Base-by-base conservation (phyloP, 176 grass and related monocot species). In the Tuctoria greenei region DNA sequence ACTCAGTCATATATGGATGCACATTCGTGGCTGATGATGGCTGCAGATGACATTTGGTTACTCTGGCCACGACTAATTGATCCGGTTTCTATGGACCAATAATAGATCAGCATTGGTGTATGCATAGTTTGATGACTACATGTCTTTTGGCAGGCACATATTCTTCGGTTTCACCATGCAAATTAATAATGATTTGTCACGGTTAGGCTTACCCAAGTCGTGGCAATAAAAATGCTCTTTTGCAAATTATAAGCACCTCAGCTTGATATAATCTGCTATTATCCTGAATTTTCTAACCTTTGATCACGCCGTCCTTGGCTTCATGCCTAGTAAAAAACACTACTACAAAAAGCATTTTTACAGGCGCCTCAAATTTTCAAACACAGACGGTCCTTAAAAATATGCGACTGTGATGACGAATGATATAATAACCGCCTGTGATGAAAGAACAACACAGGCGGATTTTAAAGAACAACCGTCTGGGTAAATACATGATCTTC, bases 291-390 rank as follows among this genome's bases (percentile, higher is more conserved):
- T 61, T 10, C 24, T 4, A 76, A 38, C 41, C 49, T 60, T 75
- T 61, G 54, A 76, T 62, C 55, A 60, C 37, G 17, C 81, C 72
- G 73, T 76, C 81, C 44, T 43, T 71, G 57, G 23, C 54, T 65
- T 71, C 82, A 63, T 77, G 36, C 26, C 50, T 54, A 20, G 35
- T 64, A 34, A 84, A 54, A 67, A 71, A 21, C 23, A 4, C 21
- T n/a, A n/a, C n/a, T n/a, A n/a, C n/a, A n/a, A n/a, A n/a, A n/a
- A n/a, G n/a, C n/a, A n/a, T n/a, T n/a, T n/a, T n/a, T n/a, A n/a
- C n/a, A n/a, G n/a, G n/a, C n/a, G n/a, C n/a, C n/a, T n/a, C n/a
- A n/a, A n/a, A n/a, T n/a, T n/a, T n/a, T n/a, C n/a, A n/a, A n/a
- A n/a, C n/a, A n/a, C n/a, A n/a, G n/a, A n/a, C n/a, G n/a, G n/a